These are phyloP conservation scores for Mortierella alpina DNA, from an alignment of 192 early-diverging fungal species.

Conservation along the genomic window DNA sequence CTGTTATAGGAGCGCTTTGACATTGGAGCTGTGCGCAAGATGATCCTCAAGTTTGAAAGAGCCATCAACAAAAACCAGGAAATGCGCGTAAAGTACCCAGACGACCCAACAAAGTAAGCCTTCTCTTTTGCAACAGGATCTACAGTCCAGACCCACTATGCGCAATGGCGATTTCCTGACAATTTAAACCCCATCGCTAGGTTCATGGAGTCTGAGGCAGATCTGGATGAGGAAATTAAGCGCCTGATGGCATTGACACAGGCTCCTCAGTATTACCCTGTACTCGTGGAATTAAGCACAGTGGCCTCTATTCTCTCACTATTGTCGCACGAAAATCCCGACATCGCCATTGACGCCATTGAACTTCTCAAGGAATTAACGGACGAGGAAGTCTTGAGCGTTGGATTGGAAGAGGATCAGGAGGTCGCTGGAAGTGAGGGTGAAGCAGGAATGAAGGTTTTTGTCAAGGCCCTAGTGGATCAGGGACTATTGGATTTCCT, in stretches of 20 bases:
- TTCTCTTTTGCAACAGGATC: background rate
- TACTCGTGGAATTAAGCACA: constrained; percentile 76
- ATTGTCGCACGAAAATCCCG: constrained; percentile 93
- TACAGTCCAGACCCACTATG: background rate
- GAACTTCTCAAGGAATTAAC: constrained; percentile 92
- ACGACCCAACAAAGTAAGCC: constrained; percentile 70
- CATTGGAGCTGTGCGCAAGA: constrained; percentile 71
- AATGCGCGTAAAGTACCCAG: constrained; percentile 81
- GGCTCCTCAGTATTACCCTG: constrained; percentile 82
- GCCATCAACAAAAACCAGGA: constrained; percentile 90
- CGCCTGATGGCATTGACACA: constrained; percentile 78
- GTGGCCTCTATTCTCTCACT: constrained; percentile 76
- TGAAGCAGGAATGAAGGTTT: constrained; percentile 66
- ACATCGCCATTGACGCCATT: constrained; percentile 87
- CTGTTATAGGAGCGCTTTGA: constrained; percentile 72
- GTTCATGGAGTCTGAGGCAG: constrained; percentile 96
- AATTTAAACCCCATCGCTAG: constrained; percentile 12
- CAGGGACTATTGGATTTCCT: constrained; percentile 79
- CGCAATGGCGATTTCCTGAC: background rate
- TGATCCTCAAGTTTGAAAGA: constrained; percentile 87
- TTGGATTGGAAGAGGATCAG: constrained; percentile 65
- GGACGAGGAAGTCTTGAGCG: constrained; percentile 84
- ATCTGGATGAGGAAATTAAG: constrained; percentile 92
- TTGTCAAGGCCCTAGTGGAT: constrained; percentile 76
- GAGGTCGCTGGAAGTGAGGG: constrained; percentile 67